Conservation (phyloP, 805 yeast species). For the Ogataea ganodermae region DNA sequence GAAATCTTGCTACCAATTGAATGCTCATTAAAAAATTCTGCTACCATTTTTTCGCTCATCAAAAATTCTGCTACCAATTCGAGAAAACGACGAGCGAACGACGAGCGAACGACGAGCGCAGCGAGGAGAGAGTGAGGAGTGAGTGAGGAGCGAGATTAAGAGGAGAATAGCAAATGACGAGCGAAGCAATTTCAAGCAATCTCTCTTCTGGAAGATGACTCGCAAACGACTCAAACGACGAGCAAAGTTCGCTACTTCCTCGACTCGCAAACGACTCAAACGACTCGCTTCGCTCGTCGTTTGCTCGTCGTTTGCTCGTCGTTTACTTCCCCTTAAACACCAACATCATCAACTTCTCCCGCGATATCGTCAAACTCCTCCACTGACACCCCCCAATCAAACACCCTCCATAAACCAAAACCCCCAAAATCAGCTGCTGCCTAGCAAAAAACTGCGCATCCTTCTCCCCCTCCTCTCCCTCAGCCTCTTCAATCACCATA, state of each 20-base stretch:
- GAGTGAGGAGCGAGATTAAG: too few relatives aligned
- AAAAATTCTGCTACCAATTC: too few relatives aligned
- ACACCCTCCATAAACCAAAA: constrained; percentile 15
- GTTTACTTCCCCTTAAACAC: constrained; percentile 5
- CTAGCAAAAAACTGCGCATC: constrained; percentile 3
- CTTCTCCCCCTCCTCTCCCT: neutral
- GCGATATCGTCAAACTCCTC: constrained; percentile 7
- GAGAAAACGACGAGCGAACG: too few relatives aligned
- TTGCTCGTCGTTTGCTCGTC: neutral
- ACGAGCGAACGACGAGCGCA: too few relatives aligned
- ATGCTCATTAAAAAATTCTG: too few relatives aligned
- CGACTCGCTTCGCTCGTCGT: constrained; percentile 1
- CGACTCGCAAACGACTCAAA: neutral
- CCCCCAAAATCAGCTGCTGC: constrained; percentile 13
- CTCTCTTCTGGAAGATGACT: too few relatives aligned
- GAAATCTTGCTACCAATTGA: neutral
- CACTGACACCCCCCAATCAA: constrained; percentile 9
- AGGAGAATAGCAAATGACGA: too few relatives aligned
- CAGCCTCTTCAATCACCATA: constrained; percentile 17
- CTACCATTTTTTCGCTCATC: too few relatives aligned
- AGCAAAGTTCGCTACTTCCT: too few relatives aligned
- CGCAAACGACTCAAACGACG: too few relatives aligned
- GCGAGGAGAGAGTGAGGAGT: too few relatives aligned
- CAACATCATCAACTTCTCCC: constrained; percentile 6
- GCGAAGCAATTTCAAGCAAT: too few relatives aligned